Base-by-base conservation (phyloP, 352 stramenopile genomes). In the Phytophthora megakarya region DNA sequence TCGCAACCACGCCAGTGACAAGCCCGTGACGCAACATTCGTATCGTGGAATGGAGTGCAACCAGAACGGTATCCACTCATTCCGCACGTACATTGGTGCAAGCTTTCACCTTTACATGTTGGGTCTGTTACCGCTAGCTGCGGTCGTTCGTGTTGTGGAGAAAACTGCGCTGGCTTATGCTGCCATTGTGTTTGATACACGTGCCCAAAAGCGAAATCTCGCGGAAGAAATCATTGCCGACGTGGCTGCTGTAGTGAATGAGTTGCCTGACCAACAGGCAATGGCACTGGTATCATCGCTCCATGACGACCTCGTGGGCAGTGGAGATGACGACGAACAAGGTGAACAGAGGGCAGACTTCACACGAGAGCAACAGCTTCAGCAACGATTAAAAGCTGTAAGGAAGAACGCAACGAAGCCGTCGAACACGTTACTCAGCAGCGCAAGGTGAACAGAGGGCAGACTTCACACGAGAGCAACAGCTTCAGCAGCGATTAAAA, bases 81-180 rank as follows among this genome's bases (percentile, higher is more conserved):
- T 93, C 63, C 77, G 75, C 23, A 90, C 84, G 37, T 93, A 93
- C 67, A 92, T 93, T n/a, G 73, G 84, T 58, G 84, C 82, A 11
- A 88, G 80, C 22, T 76, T 78, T 25, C 72, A 75, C 37, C 64
- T 93, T 12, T 86, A 89, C 51, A 26, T 61, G 16, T 28, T 82
- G 11, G 75, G 82, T 5, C 65, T 91, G 9, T 60, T 93, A 13
- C 64, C 78, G 6, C 61, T 84, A 5, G 57, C 67, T n/a, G 72
- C 80, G 11, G 79, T 93, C 21, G 58, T 81, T 44, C 76, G 82
- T 19, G 82, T 93, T 18, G 72, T 88, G 23, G 58, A 89, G 33
- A 85, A 89, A 61, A 90, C 80, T 3, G 65, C 71, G 21, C 45
- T 67, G 4, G 73, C 82, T 1, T 88, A 88, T 52, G 73, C 73